A percentile compares a stretch with the other conserved stretches of the same genome.
phyloP scores from a whole-genome alignment of 345 rosid genomes.

The Iberis pinnata region DNA sequence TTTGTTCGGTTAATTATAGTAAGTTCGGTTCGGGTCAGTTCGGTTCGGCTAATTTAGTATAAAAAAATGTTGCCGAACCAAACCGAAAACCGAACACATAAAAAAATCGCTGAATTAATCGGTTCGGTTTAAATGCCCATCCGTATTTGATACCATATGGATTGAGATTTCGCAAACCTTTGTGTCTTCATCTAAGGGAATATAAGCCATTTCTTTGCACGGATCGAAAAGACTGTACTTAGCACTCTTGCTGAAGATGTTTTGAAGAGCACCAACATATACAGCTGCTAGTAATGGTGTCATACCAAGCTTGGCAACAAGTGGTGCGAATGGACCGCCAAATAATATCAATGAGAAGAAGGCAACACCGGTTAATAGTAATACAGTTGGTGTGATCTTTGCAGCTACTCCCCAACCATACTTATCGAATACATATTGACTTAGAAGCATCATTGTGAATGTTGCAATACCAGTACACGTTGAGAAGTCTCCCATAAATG shows the following conservation, averaged over 20 bases:
- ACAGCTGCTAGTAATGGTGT: constrained; percentile 96
- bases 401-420: constrained; percentile 99
- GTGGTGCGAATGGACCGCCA: constrained; percentile 69
- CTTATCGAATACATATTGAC: constrained; percentile 73
- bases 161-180: constrained; percentile 43
- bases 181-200: constrained; percentile 95
- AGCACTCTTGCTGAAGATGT: constrained; percentile 99
- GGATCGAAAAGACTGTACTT: constrained; percentile 98
- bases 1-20: no score
- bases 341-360: constrained; percentile 85
- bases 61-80: no score
- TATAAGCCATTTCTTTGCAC: constrained; percentile 97
- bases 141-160: no score
- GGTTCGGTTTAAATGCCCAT: no score
- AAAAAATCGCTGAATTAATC: no score
- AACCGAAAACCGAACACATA: no score
- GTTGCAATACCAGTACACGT: constrained; percentile 89
- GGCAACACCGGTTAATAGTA: constrained; percentile 82
- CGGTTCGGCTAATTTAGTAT: no score
- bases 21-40: no score
- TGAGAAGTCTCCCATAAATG: constrained; percentile 99
- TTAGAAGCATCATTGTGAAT: constrained; percentile 91
- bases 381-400: constrained; percentile 80
- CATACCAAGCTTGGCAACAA: constrained; percentile 70
- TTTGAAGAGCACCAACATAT: constrained; percentile 91